Evolutionary conservation across 202 grass and related monocot genomes (phyloP), one percentile per base, ranked within the genome.

Genomic region (Zizania palustris): DNA sequence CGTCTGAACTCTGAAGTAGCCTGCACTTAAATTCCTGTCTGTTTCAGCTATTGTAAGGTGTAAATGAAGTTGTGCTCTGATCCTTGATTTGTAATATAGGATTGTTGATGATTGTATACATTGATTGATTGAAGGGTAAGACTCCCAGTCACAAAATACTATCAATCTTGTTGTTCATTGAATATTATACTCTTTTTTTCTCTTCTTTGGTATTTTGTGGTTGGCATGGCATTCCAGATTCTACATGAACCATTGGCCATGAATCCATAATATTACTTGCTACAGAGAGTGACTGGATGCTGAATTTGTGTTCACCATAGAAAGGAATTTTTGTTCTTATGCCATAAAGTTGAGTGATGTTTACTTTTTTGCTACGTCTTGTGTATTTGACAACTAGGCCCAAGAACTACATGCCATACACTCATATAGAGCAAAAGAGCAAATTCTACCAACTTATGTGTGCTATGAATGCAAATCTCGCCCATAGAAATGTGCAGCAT

Each of bases 1-100:
- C n/a, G n/a, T n/a, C n/a, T n/a, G n/a, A n/a, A n/a, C n/a, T n/a
- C 69, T 79, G 69, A 79, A 79, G 69, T 69, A 79, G 69, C 69
- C 39, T 82, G 33, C 69, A 62, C 3, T 11, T 21, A 28, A 65
- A 34, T 84, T 78, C 74, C 65, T 65, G 12, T 7, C 40, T 19
- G 74, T 33, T 58, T 53, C 67, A 84, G 20, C 38, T 46, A 21
- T 45, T 77, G 57, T 82, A 74, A 18, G 39, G 48, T 55, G n/a
- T 21, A 65, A 28, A 39, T 45, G 48, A 60, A 22, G 82, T 28
- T 34, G 48, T 67, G 53, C 58, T 74, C 69, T 67, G 28, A 78
- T 69, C 4, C 3, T 54, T 67, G 22, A 37, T 39, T 18, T 13
- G 67, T 67, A 63, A 45, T 3, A 22, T 64, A 73, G 62, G 35